phyloP scores from a whole-genome alignment of 1,284 basidiomycete genomes.

The Mycena citricolor region DNA sequence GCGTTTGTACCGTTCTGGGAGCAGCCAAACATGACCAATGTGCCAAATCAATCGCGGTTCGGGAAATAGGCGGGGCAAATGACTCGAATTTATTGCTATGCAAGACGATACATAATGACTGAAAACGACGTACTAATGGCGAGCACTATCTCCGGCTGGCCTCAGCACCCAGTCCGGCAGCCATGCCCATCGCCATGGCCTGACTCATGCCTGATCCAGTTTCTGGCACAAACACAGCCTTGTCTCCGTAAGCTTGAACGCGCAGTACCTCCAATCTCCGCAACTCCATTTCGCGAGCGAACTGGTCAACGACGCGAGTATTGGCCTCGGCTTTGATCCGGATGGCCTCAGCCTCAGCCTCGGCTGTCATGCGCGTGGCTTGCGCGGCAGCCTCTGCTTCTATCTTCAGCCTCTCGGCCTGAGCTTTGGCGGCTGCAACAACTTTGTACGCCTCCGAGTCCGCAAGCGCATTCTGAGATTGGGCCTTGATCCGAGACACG shows the following conservation, averaged over 20 bases:
- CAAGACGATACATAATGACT: too few relatives aligned
- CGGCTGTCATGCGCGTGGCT: slow-evolving; percentile 67
- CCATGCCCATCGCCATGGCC: slow-evolving; percentile 58
- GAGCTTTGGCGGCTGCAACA: slow-evolving; percentile 71
- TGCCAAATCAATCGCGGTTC: background rate
- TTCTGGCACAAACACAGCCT: slow-evolving; percentile 68
- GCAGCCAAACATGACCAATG: slow-evolving; percentile 1
- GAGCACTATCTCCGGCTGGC: slow-evolving; percentile 14
- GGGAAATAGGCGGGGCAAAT: too few relatives aligned
- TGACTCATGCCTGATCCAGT: slow-evolving; percentile 57
- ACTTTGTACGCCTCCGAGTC: slow-evolving; percentile 73
- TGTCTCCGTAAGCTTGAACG: slow-evolving; percentile 65
- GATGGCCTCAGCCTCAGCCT: slow-evolving; percentile 71
- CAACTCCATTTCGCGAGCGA: slow-evolving; percentile 74
- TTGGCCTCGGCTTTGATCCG: slow-evolving; percentile 66
- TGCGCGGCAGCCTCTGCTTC: slow-evolving; percentile 73
- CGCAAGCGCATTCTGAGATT: slow-evolving; percentile 66
- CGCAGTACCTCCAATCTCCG: slow-evolving; percentile 63
- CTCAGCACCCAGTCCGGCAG: slow-evolving; percentile 57
- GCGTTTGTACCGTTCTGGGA: background rate
- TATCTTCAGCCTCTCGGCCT: slow-evolving; percentile 67
- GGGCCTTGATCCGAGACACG: slow-evolving; percentile 73
- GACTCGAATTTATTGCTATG: too few relatives aligned
- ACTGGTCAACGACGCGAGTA: slow-evolving; percentile 56
- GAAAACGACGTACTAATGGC: too few relatives aligned